phyloP scores from a whole-genome alignment of 2,329 filamentous ascomycete genomes.

The Penicillium freii region DNA sequence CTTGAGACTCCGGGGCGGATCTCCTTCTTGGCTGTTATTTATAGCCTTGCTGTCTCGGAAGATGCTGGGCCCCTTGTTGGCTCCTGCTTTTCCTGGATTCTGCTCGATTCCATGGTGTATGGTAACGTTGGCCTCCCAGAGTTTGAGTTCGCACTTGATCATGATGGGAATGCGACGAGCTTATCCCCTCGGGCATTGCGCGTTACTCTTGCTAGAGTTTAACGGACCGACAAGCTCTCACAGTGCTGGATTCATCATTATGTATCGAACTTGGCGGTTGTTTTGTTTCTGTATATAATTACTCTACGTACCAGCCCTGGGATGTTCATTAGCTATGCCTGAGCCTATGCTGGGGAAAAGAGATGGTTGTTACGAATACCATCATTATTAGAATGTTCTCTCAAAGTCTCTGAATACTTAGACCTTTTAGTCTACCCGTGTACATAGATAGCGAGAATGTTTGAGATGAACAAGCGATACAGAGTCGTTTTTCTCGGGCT shows the following conservation, averaged over 20 bases:
- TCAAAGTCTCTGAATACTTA: too few relatives aligned
- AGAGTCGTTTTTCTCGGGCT: too few relatives aligned
- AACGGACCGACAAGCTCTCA: not conserved
- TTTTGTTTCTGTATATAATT: not conserved
- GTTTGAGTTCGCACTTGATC: slow-evolving; percentile 21
- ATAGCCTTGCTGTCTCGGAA: not conserved
- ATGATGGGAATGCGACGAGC: slow-evolving; percentile 12
- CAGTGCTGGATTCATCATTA: not conserved
- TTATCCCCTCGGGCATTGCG: slow-evolving; percentile 18
- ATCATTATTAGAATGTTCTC: too few relatives aligned
- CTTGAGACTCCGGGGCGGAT: slow-evolving; percentile 14
- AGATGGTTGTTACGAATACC: not conserved
- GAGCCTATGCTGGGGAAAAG: not conserved
- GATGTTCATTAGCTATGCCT: not conserved
- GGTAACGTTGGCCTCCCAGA: slow-evolving; percentile 23
- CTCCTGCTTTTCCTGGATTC: slow-evolving; percentile 18
- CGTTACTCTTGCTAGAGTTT: slow-evolving; percentile 2
- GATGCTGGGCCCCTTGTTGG: slow-evolving; percentile 14
- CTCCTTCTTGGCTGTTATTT: slow-evolving; percentile 23
- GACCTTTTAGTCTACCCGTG: too few relatives aligned
- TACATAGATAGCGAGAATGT: too few relatives aligned
- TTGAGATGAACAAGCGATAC: too few relatives aligned
- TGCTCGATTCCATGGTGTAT: slow-evolving; percentile 18
- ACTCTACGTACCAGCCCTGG: not conserved
- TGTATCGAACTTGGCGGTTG: not conserved